A percentile compares a stretch with the other conserved stretches of the same genome.
phyloP scores from a whole-genome alignment of 2,329 filamentous ascomycete genomes.

The Tolypocladium ophioglossoides region DNA sequence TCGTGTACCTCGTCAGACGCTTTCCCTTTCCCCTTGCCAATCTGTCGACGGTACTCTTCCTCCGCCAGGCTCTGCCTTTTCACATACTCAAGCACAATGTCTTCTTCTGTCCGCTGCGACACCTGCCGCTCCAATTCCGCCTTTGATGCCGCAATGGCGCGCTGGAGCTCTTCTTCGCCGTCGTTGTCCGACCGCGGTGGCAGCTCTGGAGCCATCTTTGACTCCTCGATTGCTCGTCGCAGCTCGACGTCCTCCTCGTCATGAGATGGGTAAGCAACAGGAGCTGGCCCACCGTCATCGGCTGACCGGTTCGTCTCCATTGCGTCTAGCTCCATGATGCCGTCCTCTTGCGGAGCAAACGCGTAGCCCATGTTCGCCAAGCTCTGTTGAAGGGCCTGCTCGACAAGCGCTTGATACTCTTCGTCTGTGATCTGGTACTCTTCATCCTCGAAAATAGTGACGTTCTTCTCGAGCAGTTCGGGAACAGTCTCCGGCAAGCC shows the following conservation, averaged over 20 bases:
- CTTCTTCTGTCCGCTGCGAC: constrained; percentile 49
- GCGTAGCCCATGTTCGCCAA: constrained; percentile 16
- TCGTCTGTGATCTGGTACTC: constrained; percentile 42
- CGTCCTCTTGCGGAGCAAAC: constrained; percentile 8
- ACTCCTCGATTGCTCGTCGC: constrained; percentile 30
- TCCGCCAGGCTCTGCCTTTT: constrained; percentile 68
- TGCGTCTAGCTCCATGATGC: constrained; percentile 8
- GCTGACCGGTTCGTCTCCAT: neutral
- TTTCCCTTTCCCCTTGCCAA: constrained; percentile 23
- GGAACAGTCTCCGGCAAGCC: constrained; percentile 14
- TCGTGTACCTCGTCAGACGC: constrained; percentile 13
- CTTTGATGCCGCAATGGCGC: constrained; percentile 33
- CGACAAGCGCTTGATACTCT: constrained; percentile 45
- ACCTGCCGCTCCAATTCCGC: constrained; percentile 30
- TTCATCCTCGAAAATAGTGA: constrained; percentile 24
- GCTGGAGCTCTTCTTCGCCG: constrained; percentile 34
- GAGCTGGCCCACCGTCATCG: neutral
- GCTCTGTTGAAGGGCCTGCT: constrained; percentile 45
- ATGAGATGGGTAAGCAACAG: neutral
- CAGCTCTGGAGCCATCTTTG: constrained; percentile 15
- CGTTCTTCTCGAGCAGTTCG: constrained; percentile 12
- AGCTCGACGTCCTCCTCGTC: constrained; percentile 25
- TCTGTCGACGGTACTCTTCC: constrained; percentile 36
- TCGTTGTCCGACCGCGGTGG: constrained; percentile 18
- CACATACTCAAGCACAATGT: constrained; percentile 65